Conservation (phyloP, 1,139 yeast genomes). For the Yamadazyma taylorii region DNA sequence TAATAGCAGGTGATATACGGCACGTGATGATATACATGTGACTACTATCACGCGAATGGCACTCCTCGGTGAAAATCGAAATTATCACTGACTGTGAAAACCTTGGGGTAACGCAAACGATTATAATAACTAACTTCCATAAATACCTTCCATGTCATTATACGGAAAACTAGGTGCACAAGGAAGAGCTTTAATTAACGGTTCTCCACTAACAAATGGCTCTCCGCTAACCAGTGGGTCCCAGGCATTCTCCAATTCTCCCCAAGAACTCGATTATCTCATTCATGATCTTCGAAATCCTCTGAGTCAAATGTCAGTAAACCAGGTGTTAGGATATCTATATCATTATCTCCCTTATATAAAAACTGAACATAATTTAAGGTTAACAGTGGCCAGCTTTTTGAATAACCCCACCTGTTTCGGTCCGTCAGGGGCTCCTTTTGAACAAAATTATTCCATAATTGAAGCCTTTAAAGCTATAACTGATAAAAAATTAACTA, state of each 20-base stretch:
- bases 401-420: constrained; percentile 50
- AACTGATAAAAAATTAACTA: constrained; percentile 50
- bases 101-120: too few species aligned
- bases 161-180: constrained; percentile 24
- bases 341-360: constrained; percentile 63
- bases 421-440: constrained; percentile 36
- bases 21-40: too few species aligned
- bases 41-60: too few species aligned
- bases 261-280: constrained; percentile 51
- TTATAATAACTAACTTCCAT: too few species aligned
- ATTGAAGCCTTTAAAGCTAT: constrained; percentile 52
- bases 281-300: constrained; percentile 47
- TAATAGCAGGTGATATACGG: too few species aligned
- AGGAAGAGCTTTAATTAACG: constrained; percentile 16
- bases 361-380: constrained; percentile 56
- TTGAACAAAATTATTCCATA: constrained; percentile 36
- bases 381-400: constrained; percentile 50
- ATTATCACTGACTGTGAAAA: too few species aligned
- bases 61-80: too few species aligned
- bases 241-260: constrained; percentile 15
- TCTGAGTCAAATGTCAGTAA: constrained; percentile 28
- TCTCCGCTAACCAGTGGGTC: constrained; percentile 2
- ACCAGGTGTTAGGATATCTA: constrained; percentile 49
- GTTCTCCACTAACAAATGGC: too few species aligned
- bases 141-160: constrained; percentile 23